phyloP scores from a whole-genome alignment of 1,284 basidiomycete genomes.

The Ceratobasidium sp. region DNA sequence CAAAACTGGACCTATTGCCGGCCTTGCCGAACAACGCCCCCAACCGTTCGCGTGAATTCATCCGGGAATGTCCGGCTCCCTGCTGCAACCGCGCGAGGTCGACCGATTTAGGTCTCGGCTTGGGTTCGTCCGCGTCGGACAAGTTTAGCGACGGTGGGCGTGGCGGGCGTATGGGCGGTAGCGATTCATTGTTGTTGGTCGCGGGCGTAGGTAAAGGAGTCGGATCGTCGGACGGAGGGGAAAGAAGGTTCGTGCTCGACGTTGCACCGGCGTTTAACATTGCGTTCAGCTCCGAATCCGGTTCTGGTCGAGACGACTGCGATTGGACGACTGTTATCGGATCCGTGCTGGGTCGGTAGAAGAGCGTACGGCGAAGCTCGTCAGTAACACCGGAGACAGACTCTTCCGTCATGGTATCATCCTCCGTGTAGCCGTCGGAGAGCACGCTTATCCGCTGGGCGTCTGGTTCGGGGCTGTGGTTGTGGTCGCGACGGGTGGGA shows the following conservation, averaged over 20 bases:
- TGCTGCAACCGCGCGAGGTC: slow-evolving; percentile 7
- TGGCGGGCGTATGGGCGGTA: slow-evolving; percentile 15
- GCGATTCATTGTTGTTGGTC: too few relatives aligned
- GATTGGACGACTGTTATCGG: slow-evolving; percentile 18
- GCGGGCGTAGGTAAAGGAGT: too few relatives aligned
- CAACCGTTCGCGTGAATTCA: slow-evolving; percentile 32
- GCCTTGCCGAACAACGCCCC: slow-evolving; percentile 14
- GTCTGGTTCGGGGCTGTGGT: not conserved
- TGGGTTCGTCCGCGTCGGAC: slow-evolving; percentile 30
- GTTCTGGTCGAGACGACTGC: not conserved
- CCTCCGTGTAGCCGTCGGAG: not conserved
- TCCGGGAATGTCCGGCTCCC: slow-evolving; percentile 24
- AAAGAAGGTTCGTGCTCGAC: slow-evolving; percentile 15
- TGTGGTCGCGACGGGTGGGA: not conserved
- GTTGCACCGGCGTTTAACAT: slow-evolving; percentile 22
- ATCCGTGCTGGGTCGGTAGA: slow-evolving; percentile 21
- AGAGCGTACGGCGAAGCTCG: slow-evolving; percentile 37
- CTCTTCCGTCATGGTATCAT: not conserved
- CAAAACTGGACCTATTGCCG: not conserved
- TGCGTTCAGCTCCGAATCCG: slow-evolving; percentile 30
- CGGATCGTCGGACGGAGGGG: not conserved
- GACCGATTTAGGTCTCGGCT: slow-evolving; percentile 25
- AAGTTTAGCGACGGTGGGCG: slow-evolving; percentile 32
- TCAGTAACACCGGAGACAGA: slow-evolving; percentile 34
- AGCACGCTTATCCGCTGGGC: not conserved